phyloP scores from a whole-genome alignment of 2,329 filamentous ascomycete genomes.

The Xylogone sp. region DNA sequence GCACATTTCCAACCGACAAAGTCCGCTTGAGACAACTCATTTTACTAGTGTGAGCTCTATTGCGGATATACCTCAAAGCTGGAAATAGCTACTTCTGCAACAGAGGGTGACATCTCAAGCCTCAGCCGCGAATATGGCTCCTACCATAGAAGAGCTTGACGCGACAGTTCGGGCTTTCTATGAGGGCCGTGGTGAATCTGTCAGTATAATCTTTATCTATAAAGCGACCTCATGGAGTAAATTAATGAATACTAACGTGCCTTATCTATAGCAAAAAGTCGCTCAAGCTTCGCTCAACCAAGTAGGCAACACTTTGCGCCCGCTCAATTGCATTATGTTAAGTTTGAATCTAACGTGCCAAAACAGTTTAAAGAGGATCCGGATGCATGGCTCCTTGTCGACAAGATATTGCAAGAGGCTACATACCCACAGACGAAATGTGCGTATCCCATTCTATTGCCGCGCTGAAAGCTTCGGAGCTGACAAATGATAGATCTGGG shows the following conservation, averaged over 20 bases:
- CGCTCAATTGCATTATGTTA: not conserved
- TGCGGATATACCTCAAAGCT: slow-evolving; percentile 10
- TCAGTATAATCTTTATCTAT: slow-evolving; percentile 41
- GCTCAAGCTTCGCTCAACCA: slow-evolving; percentile 91
- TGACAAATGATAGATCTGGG: slow-evolving; percentile 66
- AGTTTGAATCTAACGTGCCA: slow-evolving; percentile 16
- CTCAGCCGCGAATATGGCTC: slow-evolving; percentile 51
- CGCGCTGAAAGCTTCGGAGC: slow-evolving; percentile 1
- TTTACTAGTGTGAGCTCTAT: slow-evolving; percentile 22
- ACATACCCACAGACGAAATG: slow-evolving; percentile 96
- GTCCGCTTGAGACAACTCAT: slow-evolving; percentile 9
- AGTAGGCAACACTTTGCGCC: slow-evolving; percentile 48
- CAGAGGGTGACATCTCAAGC: slow-evolving; percentile 16
- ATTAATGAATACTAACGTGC: slow-evolving; percentile 31
- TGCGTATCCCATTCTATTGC: slow-evolving; percentile 39
- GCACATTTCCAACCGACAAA: slow-evolving; percentile 13
- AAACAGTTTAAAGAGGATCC: slow-evolving; percentile 95
- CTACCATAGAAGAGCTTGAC: slow-evolving; percentile 91
- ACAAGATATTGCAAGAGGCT: slow-evolving; percentile 92
- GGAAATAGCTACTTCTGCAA: slow-evolving; percentile 16
- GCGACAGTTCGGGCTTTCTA: slow-evolving; percentile 95
- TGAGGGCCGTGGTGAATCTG: slow-evolving; percentile 90
- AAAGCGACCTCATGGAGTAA: slow-evolving; percentile 4
- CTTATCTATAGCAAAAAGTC: slow-evolving; percentile 77
- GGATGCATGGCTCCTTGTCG: slow-evolving; percentile 95